Evolutionary conservation across 2,329 filamentous ascomycete species (phyloP), one percentile per base, ranked within the genome.

Genomic region (Mycosphaerelloides madeirae): DNA sequence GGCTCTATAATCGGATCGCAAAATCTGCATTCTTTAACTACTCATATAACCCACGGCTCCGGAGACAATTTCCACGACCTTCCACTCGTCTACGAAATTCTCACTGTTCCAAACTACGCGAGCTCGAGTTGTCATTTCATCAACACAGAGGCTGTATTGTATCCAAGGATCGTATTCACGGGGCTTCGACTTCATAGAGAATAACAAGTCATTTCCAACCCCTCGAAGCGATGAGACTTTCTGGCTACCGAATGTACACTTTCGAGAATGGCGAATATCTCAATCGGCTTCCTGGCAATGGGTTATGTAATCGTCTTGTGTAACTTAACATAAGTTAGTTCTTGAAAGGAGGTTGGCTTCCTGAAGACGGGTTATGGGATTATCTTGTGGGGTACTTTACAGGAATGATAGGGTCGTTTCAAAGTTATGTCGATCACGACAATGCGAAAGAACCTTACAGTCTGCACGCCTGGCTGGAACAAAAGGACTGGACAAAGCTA

Each of bases 401-500:
- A n/a, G n/a, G n/a, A n/a, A n/a, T n/a, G n/a, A n/a, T n/a, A n/a
- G n/a, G n/a, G n/a, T n/a, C n/a, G n/a, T n/a, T n/a, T n/a, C n/a
- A n/a, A n/a, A n/a, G n/a, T n/a, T n/a, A n/a, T n/a, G n/a, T 16
- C 13, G 31, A 16, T 6, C 13, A 14, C 31, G 13, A 32, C 6
- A 5, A 32, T n/a, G 13, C 15, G 9, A 9, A 25, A 25, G 31
- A 32, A 29, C 22, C 36, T 11, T 28, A 32, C 9, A 33, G 31
- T 31, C 29, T 41, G 12, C 16, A 33, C 15, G 29, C 13, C 38
- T 32, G 38, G 29, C 28, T 33, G 6, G 25, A 20, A n/a, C 29
- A 19, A n/a, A 41, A 32, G 38, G 38, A 41, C 20, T 41, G 38
- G 38, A 18, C 29, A 11, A 29, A 31, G 14, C n/a, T 40, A 19